Percentiles rank a stretch among this genome's conserved stretches.
Conservation (phyloP, 1,284 basidiomycete species). For the Trametes sp. region DNA sequence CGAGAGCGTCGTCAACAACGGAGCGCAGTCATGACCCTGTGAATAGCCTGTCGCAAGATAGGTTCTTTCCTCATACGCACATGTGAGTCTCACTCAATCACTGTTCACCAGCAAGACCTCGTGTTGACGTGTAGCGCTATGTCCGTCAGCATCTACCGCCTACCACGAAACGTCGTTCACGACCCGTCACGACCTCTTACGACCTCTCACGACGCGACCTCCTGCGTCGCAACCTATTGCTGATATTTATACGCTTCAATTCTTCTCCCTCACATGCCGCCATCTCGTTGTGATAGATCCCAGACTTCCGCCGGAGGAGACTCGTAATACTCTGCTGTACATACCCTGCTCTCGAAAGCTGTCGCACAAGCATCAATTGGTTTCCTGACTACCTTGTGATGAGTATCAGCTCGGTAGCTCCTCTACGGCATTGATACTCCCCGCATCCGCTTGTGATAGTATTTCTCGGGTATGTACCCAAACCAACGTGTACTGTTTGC, state of each 20-base stretch:
- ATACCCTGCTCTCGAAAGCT: conserved; percentile 28
- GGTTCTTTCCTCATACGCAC: neutral
- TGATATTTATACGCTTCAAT: conserved; percentile 32
- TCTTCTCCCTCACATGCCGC: conserved; percentile 21
- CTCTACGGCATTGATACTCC: too few relatives aligned
- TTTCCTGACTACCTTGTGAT: neutral
- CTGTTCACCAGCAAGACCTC: neutral
- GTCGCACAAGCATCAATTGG: conserved; percentile 11
- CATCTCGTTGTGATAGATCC: conserved; percentile 9
- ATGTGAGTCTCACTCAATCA: neutral
- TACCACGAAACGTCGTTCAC: conserved; percentile 7
- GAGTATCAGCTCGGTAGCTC: too few relatives aligned
- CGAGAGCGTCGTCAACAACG: conserved; percentile 51
- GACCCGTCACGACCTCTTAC: conserved; percentile 38
- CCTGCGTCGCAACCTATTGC: conserved; percentile 18
- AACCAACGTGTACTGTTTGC: conserved; percentile 25
- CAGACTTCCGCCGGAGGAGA: conserved; percentile 20
- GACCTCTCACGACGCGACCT: conserved; percentile 33
- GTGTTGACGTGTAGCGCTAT: neutral
- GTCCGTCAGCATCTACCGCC: neutral
- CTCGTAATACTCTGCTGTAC: conserved; percentile 31
- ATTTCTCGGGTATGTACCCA: too few relatives aligned
- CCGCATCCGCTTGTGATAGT: too few relatives aligned
- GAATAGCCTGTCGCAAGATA: neutral
- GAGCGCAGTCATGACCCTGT: conserved; percentile 29